These are phyloP conservation scores for Neocallimastix lanati DNA, from an alignment of 192 early-diverging fungal genomes.

Conservation along the genomic window DNA sequence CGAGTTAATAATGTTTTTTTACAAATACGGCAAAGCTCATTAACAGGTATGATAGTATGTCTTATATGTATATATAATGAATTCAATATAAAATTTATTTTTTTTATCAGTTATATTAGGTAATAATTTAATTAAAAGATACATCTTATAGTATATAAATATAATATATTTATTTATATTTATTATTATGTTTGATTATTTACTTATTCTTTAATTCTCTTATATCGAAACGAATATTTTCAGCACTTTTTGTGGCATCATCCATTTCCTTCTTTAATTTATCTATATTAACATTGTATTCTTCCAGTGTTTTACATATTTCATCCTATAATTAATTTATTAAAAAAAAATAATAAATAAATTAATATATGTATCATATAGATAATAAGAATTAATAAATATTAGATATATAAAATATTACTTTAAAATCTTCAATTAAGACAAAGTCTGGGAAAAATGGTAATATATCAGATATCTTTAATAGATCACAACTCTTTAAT, in stretches of 20 bases:
- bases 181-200: too few species aligned
- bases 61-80: too few species aligned
- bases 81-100: too few species aligned
- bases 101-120: too few species aligned
- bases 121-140: too few species aligned
- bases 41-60: slow-evolving; percentile 42
- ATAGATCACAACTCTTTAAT: slow-evolving; percentile 51
- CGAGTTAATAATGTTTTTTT: slow-evolving; percentile 55
- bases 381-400: too few species aligned
- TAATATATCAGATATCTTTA: slow-evolving; percentile 89
- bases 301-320: slow-evolving; percentile 72
- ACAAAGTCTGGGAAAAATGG: slow-evolving; percentile 96
- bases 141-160: too few species aligned
- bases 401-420: slow-evolving; percentile 1
- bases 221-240: slow-evolving; percentile 83
- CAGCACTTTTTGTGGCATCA: slow-evolving; percentile 78
- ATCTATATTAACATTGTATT: slow-evolving; percentile 81
- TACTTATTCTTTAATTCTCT: slow-evolving; percentile 62
- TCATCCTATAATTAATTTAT: slow-evolving; percentile 39
- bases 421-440: slow-evolving; percentile 90
- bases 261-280: slow-evolving; percentile 84
- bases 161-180: too few species aligned
- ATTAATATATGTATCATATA: not conserved
- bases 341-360: not conserved
- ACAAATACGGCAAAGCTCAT: slow-evolving; percentile 66